phyloP scores from a whole-genome alignment of 805 yeast species.

The Teunomyces gatunensis region DNA sequence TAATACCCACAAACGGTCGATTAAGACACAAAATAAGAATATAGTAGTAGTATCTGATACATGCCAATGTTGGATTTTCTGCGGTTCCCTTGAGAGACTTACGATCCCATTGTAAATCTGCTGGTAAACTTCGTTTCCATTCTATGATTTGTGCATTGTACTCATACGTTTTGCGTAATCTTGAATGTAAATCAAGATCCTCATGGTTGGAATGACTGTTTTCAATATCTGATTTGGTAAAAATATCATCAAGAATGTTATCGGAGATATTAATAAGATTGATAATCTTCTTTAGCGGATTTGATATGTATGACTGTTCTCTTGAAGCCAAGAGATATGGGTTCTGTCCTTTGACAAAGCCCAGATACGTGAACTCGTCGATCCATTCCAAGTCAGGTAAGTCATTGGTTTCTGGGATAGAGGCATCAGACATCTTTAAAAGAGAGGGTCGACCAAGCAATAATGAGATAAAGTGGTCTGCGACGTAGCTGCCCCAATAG shows the following conservation, averaged over 20 bases:
- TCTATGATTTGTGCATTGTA: constrained; percentile 49
- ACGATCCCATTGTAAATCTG: constrained; percentile 49
- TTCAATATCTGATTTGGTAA: constrained; percentile 36
- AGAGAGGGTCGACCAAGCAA: constrained; percentile 58
- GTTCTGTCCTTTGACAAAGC: constrained; percentile 8
- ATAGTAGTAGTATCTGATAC: constrained; percentile 57
- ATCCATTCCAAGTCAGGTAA: constrained; percentile 63
- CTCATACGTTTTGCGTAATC: constrained; percentile 35
- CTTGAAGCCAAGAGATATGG: constrained; percentile 32
- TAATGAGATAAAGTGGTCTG: constrained; percentile 61
- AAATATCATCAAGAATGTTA: constrained; percentile 43
- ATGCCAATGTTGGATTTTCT: constrained; percentile 52
- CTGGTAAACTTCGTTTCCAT: constrained; percentile 53
- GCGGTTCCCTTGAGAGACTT: constrained; percentile 39
- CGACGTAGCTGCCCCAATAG: constrained; percentile 66
- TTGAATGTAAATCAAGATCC: constrained; percentile 43
- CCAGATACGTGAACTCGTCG: constrained; percentile 50
- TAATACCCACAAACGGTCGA: constrained; percentile 53
- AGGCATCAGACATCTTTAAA: constrained; percentile 54
- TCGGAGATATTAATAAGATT: constrained; percentile 44
- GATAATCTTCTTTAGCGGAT: constrained; percentile 43
- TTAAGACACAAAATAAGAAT: constrained; percentile 57
- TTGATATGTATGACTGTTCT: constrained; percentile 36
- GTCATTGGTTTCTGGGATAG: constrained; percentile 57
- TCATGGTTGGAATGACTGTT: constrained; percentile 26